phyloP scores from a whole-genome alignment of 2,329 filamentous ascomycete genomes.

The Davidsoniella virescens region DNA sequence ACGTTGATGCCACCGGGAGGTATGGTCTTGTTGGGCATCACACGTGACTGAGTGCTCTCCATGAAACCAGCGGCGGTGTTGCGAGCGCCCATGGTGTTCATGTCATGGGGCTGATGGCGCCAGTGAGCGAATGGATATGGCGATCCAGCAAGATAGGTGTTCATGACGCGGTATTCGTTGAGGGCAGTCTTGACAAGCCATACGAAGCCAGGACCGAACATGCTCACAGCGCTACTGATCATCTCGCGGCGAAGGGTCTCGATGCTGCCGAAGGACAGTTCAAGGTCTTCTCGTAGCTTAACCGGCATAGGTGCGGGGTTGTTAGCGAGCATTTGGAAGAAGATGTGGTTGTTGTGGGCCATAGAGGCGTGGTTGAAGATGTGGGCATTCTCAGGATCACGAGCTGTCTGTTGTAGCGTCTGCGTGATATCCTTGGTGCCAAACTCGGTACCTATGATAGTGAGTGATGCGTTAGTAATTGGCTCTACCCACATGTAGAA shows the following conservation, averaged over 20 bases:
- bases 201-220: slow-evolving; percentile 96
- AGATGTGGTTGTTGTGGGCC: slow-evolving; percentile 81
- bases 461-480: slow-evolving; percentile 1
- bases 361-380: slow-evolving; percentile 95
- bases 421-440: slow-evolving; percentile 46
- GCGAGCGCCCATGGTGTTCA: slow-evolving; percentile 42
- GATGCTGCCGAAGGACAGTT: slow-evolving; percentile 60
- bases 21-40: slow-evolving; percentile 17
- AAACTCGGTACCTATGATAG: slow-evolving; percentile 40
- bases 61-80: slow-evolving; percentile 22
- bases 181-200: slow-evolving; percentile 60
- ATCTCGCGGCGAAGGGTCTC: slow-evolving; percentile 71
- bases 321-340: slow-evolving; percentile 44
- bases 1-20: slow-evolving; percentile 49
- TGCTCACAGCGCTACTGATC: slow-evolving; percentile 62
- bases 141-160: slow-evolving; percentile 81
- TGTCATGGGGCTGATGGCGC: slow-evolving; percentile 51
- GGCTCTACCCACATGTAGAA: background rate
- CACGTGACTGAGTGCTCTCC: slow-evolving; percentile 15
- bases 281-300: slow-evolving; percentile 41
- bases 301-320: slow-evolving; percentile 36
- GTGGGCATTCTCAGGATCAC: slow-evolving; percentile 59
- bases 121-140: slow-evolving; percentile 77
- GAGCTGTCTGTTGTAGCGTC: slow-evolving; percentile 59
- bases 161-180: slow-evolving; percentile 49